Evolutionary conservation across 495 filamentous ascomycete genomes (phyloP), one percentile per base, ranked within the genome.

Genomic region (Xylaria telfairii): DNA sequence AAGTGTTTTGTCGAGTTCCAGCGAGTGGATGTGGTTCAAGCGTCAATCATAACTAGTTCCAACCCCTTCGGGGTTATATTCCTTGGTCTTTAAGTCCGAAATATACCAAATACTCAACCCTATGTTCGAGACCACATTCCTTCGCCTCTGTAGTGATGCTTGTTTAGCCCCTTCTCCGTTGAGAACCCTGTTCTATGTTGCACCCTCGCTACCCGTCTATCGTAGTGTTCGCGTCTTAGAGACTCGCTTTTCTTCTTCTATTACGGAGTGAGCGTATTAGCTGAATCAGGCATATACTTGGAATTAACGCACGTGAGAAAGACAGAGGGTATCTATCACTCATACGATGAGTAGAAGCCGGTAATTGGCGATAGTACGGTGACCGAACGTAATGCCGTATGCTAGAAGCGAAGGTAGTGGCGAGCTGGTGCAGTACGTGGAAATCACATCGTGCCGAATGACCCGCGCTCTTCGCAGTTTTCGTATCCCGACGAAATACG

Each of bases 321-420:
- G 53, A 93, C 82, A 90, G 2, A 93, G 93, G n/a, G n/a, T n/a
- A n/a, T n/a, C n/a, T 3, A 93, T 72, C 3, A 93, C 94, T 80
- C 96, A 93, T 5, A 95, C 90, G 7, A 96, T 82, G 79, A 97
- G 95, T 28, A 97, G 79, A 1, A 96, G 78, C 44, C 92, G 85
- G 93, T 93, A 97, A 63, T 88, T 91, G 1, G 91, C 86, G 51
- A 96, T 81, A 42, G 83, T 76, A 0, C 89, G 82, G 75, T 90
- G 84, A 3, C 91, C 90, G 0, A 87, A 90, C 0, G 92, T 94
- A 66, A 97, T 96, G 7, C 89, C 92, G 68, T 92, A 96, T 0
- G 94, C 94, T 4, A 97, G 82, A 6, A 0, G 93, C 92, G 76
- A 96, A 96, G 13, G 90, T 91, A 44, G 90, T 94, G 2, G 94